Evolutionary conservation across 2,329 filamentous ascomycete genomes (phyloP).

Genomic region (Fusarium tricinctum): DNA sequence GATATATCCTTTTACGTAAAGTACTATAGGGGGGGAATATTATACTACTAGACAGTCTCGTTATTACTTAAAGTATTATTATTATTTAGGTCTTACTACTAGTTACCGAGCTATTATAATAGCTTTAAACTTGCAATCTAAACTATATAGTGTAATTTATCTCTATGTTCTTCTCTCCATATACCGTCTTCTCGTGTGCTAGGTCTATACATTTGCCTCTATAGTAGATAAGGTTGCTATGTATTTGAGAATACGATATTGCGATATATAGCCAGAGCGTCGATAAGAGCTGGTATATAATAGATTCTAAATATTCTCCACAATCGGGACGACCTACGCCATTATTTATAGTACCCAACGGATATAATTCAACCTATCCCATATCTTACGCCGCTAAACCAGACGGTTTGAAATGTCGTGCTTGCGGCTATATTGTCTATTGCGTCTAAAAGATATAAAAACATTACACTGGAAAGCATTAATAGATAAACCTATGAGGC

Average conservation of each 20-base stretch:
- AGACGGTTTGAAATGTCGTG: background rate
- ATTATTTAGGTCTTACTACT: conserved; percentile 1
- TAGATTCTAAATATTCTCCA: background rate
- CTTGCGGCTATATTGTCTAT: background rate
- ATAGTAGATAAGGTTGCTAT: background rate
- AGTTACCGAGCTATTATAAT: background rate
- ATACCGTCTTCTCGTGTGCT: conserved; percentile 1
- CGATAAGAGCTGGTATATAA: background rate
- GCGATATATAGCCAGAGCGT: background rate
- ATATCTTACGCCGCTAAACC: background rate
- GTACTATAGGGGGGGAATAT: background rate
- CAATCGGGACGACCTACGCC: background rate
- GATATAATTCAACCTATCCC: background rate
- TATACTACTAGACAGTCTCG: background rate
- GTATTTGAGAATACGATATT: background rate
- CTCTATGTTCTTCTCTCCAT: conserved; percentile 3
- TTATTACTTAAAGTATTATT: background rate
- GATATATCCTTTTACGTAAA: background rate
- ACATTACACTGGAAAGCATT: background rate
- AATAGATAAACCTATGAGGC: background rate
- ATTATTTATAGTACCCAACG: background rate
- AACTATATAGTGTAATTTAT: background rate
- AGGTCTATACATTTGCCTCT: background rate
- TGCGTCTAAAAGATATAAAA: background rate
- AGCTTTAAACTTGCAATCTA: background rate